Conservation (phyloP, 2,329 filamentous ascomycete genomes). For the Paecilomyces formosus region DNA sequence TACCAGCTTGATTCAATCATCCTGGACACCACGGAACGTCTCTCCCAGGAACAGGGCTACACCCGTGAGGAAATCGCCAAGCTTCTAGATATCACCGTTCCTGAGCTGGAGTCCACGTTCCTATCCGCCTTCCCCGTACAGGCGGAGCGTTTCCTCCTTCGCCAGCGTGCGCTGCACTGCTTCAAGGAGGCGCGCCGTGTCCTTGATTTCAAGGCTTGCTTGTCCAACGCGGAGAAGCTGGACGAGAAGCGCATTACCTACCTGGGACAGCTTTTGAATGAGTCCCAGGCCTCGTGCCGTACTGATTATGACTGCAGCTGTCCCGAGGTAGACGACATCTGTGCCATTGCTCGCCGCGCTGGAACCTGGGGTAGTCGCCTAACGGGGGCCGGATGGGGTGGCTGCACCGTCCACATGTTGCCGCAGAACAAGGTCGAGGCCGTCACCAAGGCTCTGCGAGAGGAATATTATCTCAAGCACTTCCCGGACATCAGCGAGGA, state of each 20-base stretch:
- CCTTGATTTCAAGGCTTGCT: conserved; percentile 69
- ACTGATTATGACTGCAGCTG: conserved; percentile 88
- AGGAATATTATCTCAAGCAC: conserved; percentile 72
- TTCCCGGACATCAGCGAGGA: conserved; percentile 62
- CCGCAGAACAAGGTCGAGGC: conserved; percentile 71
- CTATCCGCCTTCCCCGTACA: conserved; percentile 85
- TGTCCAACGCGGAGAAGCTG: conserved; percentile 49
- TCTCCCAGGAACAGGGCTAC: conserved; percentile 76
- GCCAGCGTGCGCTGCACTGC: conserved; percentile 82
- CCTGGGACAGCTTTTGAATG: conserved; percentile 79
- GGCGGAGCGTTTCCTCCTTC: conserved; percentile 78
- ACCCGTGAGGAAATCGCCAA: conserved; percentile 76
- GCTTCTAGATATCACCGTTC: conserved; percentile 60
- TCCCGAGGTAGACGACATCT: conserved; percentile 85
- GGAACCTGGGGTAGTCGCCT: conserved; percentile 79
- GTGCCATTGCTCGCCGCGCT: conserved; percentile 65
- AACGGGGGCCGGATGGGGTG: conserved; percentile 94
- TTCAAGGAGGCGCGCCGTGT: conserved; percentile 85
- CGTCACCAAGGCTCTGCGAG: conserved; percentile 69
- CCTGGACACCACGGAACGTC: conserved; percentile 59
- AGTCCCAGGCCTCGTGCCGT: conserved; percentile 80
- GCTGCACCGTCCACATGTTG: conserved; percentile 89
- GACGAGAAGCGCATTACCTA: conserved; percentile 60
- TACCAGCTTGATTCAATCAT: conserved; percentile 70
- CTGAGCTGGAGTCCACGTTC: conserved; percentile 68